Evolutionary conservation across 2,329 filamentous ascomycete genomes (phyloP).

Genomic region (Lachnellula suecica): DNA sequence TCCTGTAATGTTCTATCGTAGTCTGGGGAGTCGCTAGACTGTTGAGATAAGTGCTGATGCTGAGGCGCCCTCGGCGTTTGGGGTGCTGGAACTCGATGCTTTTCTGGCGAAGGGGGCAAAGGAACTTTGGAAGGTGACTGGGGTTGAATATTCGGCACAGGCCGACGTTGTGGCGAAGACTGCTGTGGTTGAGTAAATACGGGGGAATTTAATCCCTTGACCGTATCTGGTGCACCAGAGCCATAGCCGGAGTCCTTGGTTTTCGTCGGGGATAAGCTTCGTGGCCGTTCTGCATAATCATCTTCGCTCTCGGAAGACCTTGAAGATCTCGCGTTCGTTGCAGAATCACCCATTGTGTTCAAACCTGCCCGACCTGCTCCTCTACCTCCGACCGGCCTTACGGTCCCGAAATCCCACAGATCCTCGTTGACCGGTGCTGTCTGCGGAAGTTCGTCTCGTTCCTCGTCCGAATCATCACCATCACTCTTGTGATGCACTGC

Average conservation of each 20-base stretch:
- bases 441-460: constrained; percentile 42
- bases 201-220: constrained; percentile 48
- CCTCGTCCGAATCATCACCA: constrained; percentile 54
- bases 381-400: constrained; percentile 73
- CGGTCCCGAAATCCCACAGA: constrained; percentile 98
- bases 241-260: constrained; percentile 38
- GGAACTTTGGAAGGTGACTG: constrained; percentile 59
- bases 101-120: constrained; percentile 58
- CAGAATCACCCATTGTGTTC: constrained; percentile 75
- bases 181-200: constrained; percentile 52
- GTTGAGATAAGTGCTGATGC: constrained; percentile 41
- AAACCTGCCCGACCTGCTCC: constrained; percentile 61
- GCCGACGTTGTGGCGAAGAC: constrained; percentile 59
- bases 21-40: constrained; percentile 52
- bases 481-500: constrained; percentile 75
- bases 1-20: constrained; percentile 61
- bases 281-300: constrained; percentile 52
- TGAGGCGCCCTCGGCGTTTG: constrained; percentile 51
- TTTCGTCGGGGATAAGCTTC: constrained; percentile 54
- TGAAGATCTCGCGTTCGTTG: constrained; percentile 71
- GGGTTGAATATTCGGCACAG: constrained; percentile 37
- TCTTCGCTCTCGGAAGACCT: constrained; percentile 47
- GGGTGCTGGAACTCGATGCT: constrained; percentile 37
- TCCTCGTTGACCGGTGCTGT: constrained; percentile 68
- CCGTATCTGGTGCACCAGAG: constrained; percentile 47